A percentile compares a stretch with the other conserved stretches of the same genome.
phyloP scores from a whole-genome alignment of 345 rosid species.

The Xanthoceras sorbifolium region DNA sequence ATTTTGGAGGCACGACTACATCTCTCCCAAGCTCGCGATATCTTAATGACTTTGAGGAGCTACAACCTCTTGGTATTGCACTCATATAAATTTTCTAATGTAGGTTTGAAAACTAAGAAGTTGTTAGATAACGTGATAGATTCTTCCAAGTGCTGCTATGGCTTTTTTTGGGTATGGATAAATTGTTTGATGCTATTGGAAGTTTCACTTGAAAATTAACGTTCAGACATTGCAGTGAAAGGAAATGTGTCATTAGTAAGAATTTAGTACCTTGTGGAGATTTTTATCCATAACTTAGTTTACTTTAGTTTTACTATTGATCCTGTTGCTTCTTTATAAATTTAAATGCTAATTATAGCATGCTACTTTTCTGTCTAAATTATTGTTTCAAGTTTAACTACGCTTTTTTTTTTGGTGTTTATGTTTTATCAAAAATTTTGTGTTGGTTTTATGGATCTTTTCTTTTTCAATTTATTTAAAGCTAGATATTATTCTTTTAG shows the following conservation, averaged over 20 bases:
- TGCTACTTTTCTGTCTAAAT: not conserved
- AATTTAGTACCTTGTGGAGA: not conserved
- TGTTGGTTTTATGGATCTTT: not conserved
- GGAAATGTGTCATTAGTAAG: not conserved
- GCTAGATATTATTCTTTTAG: not conserved
- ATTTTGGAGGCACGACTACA: constrained; percentile 47
- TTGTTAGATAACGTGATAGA: not conserved
- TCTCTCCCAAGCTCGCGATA: constrained; percentile 81
- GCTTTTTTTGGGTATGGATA: constrained; percentile 12
- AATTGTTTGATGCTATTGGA: constrained; percentile 6
- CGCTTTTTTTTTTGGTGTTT: not conserved
- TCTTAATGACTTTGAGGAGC: constrained; percentile 94
- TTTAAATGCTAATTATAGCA: not conserved
- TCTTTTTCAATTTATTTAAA: not conserved
- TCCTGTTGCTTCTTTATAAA: not conserved
- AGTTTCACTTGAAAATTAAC: constrained; percentile 2
- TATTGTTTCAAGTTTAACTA: not conserved
- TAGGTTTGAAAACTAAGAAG: constrained; percentile 10
- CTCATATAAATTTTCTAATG: constrained; percentile 13
- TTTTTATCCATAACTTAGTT: not conserved
- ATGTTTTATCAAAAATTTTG: not conserved
- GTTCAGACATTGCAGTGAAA: not conserved
- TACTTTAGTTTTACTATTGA: not conserved
- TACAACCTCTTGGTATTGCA: constrained; percentile 74
- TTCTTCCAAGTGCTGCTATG: not conserved